Evolutionary conservation across 768 basidiomycete species (phyloP).

Genomic region (Plicaturopsis crispa): DNA sequence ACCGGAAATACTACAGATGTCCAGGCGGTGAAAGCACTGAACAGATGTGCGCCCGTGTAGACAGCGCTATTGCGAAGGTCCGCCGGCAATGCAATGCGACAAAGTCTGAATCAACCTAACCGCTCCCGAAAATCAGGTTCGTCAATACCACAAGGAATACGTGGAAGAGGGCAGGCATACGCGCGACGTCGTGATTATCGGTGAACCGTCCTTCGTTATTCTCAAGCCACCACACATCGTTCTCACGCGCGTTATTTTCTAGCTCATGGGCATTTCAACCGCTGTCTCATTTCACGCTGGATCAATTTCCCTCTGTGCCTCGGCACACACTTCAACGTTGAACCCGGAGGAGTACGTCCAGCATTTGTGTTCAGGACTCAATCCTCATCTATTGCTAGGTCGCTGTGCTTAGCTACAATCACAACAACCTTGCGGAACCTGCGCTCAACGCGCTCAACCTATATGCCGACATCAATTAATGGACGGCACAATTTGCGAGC

Average conservation of each 20-base stretch:
- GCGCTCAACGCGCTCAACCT: conserved; percentile 69
- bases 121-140: conserved; percentile 49
- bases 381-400: conserved; percentile 35
- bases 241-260: too few species aligned
- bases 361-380: conserved; percentile 1
- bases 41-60: conserved; percentile 76
- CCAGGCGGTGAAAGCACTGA: conserved; percentile 81
- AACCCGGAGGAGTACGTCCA: conserved; percentile 64
- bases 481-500: background rate
- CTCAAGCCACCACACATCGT: too few species aligned
- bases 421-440: conserved; percentile 71
- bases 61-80: conserved; percentile 67
- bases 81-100: conserved; percentile 6
- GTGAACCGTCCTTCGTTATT: too few species aligned
- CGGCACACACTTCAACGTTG: conserved; percentile 36
- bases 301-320: conserved; percentile 55
- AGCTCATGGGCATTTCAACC: conserved; percentile 83
- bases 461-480: conserved; percentile 34
- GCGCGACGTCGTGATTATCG: conserved; percentile 81
- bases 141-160: conserved; percentile 64
- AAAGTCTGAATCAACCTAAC: too few species aligned
- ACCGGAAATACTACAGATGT: too few species aligned
- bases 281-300: conserved; percentile 79
- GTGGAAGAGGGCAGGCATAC: conserved; percentile 57
- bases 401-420: conserved; percentile 79